Base-by-base conservation (phyloP, 2,329 filamentous ascomycete species). In the Biscogniauxia sp. region DNA sequence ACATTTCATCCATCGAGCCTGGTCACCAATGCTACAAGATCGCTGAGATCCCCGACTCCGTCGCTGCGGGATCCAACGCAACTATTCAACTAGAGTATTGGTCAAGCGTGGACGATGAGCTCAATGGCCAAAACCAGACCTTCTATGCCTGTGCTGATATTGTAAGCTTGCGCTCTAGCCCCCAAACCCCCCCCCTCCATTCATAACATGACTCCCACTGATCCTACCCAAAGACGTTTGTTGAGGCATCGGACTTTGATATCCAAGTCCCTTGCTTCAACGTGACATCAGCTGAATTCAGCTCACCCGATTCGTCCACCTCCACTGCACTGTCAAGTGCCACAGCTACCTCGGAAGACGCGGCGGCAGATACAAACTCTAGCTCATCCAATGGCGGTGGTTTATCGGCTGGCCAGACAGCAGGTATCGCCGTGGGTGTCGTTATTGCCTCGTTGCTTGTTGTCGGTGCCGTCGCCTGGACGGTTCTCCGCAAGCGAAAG, bases 121-220 rank as follows among this genome's bases (percentile, higher is more conserved):
- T 73, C 20, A 62, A 63, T 41, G 72, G 71, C 45, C 67, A 68
- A 17, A 74, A 75, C 51, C 70, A 77, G 63, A 72, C 74, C 0
- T 77, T 76, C 64, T 78, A 72, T 49, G 72, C 74, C 19, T 78
- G 75, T 55, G 75, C 75, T 45, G 75, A 78, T 61, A 68, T 77
- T 52, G 73, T 76, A 70, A 68, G 73, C 58, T n/a, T 3, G 45
- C 7, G 6, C 53, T 49, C 1, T 23, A 1, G 15, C n/a, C n/a
- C n/a, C n/a, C n/a, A n/a, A n/a, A 50, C 13, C 1, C 1, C 3
- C 20, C 53, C 11, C 3, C 23, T 26, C 51, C 11, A 3, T 32
- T 32, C 11, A 54, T 50, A 4, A 41, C 23, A n/a, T 3, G n/a
- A 45, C 17, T 26, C 23, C 20, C n/a, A 51, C 61, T 58, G 15